Evolutionary conservation across 2,329 filamentous ascomycete genomes (phyloP).

Genomic region (Bipolaris victoriae): DNA sequence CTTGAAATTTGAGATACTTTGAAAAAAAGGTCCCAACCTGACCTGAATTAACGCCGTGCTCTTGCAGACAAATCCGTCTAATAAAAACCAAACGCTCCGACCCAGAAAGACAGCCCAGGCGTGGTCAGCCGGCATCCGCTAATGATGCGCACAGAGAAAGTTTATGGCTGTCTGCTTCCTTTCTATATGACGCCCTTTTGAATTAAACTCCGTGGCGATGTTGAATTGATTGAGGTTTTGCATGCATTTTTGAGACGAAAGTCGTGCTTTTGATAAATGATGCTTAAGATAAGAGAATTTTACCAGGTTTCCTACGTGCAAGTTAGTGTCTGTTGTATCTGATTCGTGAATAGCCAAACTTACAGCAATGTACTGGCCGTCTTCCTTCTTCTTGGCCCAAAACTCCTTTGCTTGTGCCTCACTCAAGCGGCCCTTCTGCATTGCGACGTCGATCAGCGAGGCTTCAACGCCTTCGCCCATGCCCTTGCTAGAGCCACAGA

Average conservation of each 20-base stretch:
- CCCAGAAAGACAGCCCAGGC: constrained; percentile 4
- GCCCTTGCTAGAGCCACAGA: constrained; percentile 91
- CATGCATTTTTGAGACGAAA: constrained; percentile 8
- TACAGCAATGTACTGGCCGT: constrained; percentile 91
- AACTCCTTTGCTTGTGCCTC: constrained; percentile 82
- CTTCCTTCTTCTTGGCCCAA: constrained; percentile 90
- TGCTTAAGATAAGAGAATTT: neutral
- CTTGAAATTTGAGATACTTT: neutral
- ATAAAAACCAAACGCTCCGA: constrained; percentile 1
- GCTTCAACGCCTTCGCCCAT: constrained; percentile 97
- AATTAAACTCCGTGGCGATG: constrained; percentile 19
- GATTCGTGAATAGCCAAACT: constrained; percentile 24
- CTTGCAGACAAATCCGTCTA: constrained; percentile 13
- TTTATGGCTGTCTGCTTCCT: constrained; percentile 4
- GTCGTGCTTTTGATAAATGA: constrained; percentile 1
- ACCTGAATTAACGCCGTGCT: constrained; percentile 14
- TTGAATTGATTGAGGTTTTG: constrained; percentile 7
- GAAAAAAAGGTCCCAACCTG: too few relatives aligned
- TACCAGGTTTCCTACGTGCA: constrained; percentile 14
- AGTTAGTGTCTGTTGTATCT: neutral
- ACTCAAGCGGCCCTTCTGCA: constrained; percentile 88
- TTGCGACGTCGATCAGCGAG: constrained; percentile 86
- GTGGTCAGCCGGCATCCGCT: neutral
- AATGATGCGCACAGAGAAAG: constrained; percentile 1
- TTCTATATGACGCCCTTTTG: constrained; percentile 15